Conservation (phyloP, 148 eudicot species). For the Camellia japonica region DNA sequence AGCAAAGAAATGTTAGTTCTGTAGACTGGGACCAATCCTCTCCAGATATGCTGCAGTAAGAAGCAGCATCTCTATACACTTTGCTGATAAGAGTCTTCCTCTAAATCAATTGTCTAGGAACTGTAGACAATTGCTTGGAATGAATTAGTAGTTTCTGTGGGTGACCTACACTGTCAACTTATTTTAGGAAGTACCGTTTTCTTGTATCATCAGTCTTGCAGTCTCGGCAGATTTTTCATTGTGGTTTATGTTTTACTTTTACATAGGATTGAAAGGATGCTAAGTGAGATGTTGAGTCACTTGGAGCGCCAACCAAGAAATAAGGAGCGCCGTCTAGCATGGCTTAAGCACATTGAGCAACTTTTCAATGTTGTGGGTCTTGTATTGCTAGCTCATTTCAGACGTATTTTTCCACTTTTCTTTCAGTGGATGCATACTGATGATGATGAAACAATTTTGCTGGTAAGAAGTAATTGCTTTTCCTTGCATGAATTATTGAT, state of each 20-base stretch:
- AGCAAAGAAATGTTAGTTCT: neutral
- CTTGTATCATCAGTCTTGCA: neutral
- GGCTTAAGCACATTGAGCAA: constrained; percentile 76
- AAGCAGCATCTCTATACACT: neutral
- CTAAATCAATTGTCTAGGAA: neutral
- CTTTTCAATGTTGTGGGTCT: constrained; percentile 66
- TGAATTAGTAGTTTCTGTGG: neutral
- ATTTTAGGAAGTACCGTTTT: neutral
- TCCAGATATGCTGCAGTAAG: neutral
- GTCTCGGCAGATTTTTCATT: constrained; percentile 4
- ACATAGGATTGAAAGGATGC: constrained; percentile 75
- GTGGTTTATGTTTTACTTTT: constrained; percentile 16
- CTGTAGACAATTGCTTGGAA: constrained; percentile 2
- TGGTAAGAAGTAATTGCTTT: constrained; percentile 48
- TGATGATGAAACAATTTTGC: constrained; percentile 80
- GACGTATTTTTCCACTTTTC: constrained; percentile 86
- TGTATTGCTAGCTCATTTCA: constrained; percentile 78
- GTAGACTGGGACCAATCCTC: neutral
- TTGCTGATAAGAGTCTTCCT: neutral
- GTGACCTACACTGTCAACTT: neutral
- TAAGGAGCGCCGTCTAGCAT: constrained; percentile 72
- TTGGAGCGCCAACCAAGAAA: constrained; percentile 91
- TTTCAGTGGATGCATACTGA: constrained; percentile 96
- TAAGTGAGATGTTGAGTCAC: constrained; percentile 94
- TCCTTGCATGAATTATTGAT: neutral